Evolutionary conservation across 306 rosid genomes (phyloP), one percentile per base, ranked within the genome.

Genomic region (Ormosia emarginata): DNA sequence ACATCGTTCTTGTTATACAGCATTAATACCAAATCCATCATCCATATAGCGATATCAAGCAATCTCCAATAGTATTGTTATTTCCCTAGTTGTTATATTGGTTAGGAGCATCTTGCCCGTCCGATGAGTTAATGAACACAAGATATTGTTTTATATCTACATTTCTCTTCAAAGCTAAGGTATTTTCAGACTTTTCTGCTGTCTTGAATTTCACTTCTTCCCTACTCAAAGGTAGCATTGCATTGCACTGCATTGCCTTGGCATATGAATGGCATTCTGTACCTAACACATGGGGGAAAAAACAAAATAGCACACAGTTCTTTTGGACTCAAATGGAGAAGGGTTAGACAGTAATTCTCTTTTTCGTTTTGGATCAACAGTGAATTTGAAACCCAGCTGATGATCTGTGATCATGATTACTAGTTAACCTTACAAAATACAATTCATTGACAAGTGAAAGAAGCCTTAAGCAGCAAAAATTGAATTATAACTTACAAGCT

Each of bases 121-220:
- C 14, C 8, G 33, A 57, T 72, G 74, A 71, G 63, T 83, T 65
- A 66, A 87, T 79, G 39, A 30, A 67, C 71, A 75, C 9, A 77
- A 63, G 65, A 58, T 67, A 70, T 55, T 53, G 71, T 59, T 79
- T 77, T 56, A 50, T 50, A 77, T 78, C 36, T 71, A 75, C 50
- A 80, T 91, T 77, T 88, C 80, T 91, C 97, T 93, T 93, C 87
- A 75, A 91, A 90, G 93, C 91, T 71, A 93, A 93, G 97, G 80
- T 83, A 83, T 84, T 64, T 78, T 30, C 44, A 49, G 17, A 67
- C 73, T 63, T 71, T 82, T 55, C 58, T 71, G 58, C 63, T 67
- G 39, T 72, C 74, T 86, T 67, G 82, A 85, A 79, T 85, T 77
- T 91, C 89, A 77, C 96, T 90, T 90, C 77, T 63, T 86, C 59